A percentile compares a stretch with the other conserved stretches of the same genome.
Evolutionary conservation across 768 basidiomycete species (phyloP).

Genomic region (Cystobasidium onofrii): DNA sequence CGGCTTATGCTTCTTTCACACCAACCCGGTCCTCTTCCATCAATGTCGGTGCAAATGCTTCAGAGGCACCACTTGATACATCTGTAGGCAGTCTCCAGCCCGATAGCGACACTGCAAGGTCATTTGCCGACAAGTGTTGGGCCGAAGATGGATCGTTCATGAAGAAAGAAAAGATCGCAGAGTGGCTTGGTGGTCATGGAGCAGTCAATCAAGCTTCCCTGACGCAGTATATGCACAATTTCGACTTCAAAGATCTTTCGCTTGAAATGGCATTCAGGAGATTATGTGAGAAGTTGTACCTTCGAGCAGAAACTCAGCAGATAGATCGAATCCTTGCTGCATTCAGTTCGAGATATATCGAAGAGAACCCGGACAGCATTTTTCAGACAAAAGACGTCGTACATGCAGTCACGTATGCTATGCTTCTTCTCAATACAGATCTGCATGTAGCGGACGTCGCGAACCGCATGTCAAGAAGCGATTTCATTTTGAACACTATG

Average conservation of each 20-base stretch:
- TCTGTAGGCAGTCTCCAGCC: slow-evolving; percentile 2
- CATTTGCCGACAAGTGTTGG: slow-evolving; percentile 70
- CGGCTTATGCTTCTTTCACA: slow-evolving; percentile 3
- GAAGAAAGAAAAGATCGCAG: slow-evolving; percentile 82
- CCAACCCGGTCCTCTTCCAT: not conserved
- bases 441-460: slow-evolving; percentile 86
- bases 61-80: not conserved
- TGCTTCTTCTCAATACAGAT: slow-evolving; percentile 91
- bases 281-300: slow-evolving; percentile 79
- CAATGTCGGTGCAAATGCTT: not conserved
- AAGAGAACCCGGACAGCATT: slow-evolving; percentile 72
- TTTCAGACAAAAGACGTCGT: slow-evolving; percentile 82
- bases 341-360: slow-evolving; percentile 82
- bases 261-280: slow-evolving; percentile 88
- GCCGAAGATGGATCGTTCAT: slow-evolving; percentile 76
- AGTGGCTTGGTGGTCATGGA: slow-evolving; percentile 81
- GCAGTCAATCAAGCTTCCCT: slow-evolving; percentile 66
- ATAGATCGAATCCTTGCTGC: slow-evolving; percentile 90
- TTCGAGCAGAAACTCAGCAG: slow-evolving; percentile 95
- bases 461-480: slow-evolving; percentile 78
- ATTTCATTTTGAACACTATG: slow-evolving; percentile 89
- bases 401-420: slow-evolving; percentile 87
- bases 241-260: slow-evolving; percentile 73
- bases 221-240: slow-evolving; percentile 72
- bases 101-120: slow-evolving; percentile 52